Evolutionary conservation across 2,329 filamentous ascomycete species (phyloP).

Genomic region (Fusarium bactridioides): DNA sequence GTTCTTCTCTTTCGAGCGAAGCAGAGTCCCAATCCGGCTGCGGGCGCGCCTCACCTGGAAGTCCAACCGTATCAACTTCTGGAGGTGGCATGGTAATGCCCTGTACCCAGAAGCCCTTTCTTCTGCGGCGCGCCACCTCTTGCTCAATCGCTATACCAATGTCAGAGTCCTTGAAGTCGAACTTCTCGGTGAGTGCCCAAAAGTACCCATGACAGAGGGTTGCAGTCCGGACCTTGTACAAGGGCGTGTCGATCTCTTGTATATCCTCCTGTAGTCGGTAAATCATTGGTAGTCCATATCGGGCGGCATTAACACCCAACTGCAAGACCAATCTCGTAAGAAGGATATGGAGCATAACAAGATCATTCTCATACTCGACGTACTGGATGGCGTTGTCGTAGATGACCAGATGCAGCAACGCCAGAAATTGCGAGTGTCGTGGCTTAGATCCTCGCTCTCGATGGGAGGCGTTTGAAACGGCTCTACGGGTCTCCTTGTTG

Average conservation of each 20-base stretch:
- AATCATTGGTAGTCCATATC: constrained; percentile 86
- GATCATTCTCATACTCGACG: constrained; percentile 75
- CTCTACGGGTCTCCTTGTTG: constrained; percentile 62
- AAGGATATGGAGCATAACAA: constrained; percentile 79
- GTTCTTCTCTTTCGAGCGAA: constrained; percentile 67
- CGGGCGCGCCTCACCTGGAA: constrained; percentile 55
- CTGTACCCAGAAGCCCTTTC: constrained; percentile 80
- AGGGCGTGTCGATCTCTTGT: constrained; percentile 67
- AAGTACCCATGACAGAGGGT: constrained; percentile 91
- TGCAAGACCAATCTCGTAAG: constrained; percentile 76
- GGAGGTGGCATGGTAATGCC: constrained; percentile 75
- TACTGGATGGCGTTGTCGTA: constrained; percentile 86
- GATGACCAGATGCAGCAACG: constrained; percentile 84
- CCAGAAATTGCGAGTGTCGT: constrained; percentile 75
- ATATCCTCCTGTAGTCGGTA: constrained; percentile 88
- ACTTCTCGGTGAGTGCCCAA: constrained; percentile 78
- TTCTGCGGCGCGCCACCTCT: constrained; percentile 78
- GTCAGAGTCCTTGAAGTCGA: constrained; percentile 75
- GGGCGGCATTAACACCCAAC: constrained; percentile 82
- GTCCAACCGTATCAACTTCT: constrained; percentile 67
- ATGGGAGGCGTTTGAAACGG: constrained; percentile 71
- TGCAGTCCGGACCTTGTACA: constrained; percentile 79
- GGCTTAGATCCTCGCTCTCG: constrained; percentile 62
- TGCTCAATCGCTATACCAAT: constrained; percentile 76
- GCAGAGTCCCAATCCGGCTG: constrained; percentile 58